Percentiles rank a stretch among this genome's conserved stretches.
Conservation (phyloP, 306 rosid genomes). For the Rosa lucieae region DNA sequence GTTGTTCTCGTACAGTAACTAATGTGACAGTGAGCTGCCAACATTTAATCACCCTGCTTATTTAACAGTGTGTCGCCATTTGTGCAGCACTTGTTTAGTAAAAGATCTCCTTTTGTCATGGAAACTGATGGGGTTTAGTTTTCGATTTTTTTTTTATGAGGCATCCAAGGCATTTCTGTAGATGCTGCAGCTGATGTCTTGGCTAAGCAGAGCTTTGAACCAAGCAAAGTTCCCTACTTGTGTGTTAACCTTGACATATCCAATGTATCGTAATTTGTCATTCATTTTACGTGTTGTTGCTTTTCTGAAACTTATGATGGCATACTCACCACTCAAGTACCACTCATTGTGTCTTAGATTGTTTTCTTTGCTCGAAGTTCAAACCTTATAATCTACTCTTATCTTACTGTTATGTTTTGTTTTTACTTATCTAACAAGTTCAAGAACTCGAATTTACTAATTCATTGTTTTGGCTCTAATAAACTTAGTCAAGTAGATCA, state of each 20-base stretch:
- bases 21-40: neutral
- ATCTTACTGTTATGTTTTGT: too few species aligned
- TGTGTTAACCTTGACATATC: neutral
- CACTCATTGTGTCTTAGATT: too few species aligned
- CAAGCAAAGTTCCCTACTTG: neutral
- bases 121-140: neutral
- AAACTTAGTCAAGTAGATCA: too few species aligned
- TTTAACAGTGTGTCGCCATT: neutral
- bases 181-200: neutral
- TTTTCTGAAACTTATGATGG: too few species aligned
- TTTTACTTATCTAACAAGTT: too few species aligned
- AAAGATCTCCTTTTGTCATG: neutral
- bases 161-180: neutral
- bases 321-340: too few species aligned
- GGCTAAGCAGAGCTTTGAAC: neutral
- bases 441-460: too few species aligned
- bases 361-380: too few species aligned
- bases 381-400: too few species aligned
- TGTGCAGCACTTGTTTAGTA: neutral
- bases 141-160: neutral
- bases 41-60: neutral
- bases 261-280: neutral
- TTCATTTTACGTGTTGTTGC: too few species aligned
- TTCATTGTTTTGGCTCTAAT: too few species aligned
- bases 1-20: neutral